These are phyloP conservation scores for Schwanniomyces polymorphus DNA, from an alignment of 805 yeast genomes.

Conservation along the genomic window DNA sequence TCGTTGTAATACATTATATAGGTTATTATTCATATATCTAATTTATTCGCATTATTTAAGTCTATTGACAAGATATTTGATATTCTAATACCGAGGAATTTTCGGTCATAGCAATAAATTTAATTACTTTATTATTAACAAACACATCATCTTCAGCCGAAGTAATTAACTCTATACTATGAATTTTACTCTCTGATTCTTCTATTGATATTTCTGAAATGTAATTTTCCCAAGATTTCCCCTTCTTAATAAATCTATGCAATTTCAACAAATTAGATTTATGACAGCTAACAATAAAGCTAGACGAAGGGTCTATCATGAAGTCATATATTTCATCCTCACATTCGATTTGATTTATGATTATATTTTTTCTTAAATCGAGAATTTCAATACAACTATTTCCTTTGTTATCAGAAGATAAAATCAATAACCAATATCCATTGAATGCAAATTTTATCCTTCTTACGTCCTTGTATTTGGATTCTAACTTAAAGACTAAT, in stretches of 20 bases:
- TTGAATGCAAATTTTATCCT: constrained; percentile 56
- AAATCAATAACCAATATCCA: constrained; percentile 60
- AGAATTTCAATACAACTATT: constrained; percentile 35
- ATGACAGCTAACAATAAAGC: constrained; percentile 23
- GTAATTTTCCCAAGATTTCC: constrained; percentile 32
- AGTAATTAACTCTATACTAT: constrained; percentile 7
- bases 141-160: constrained; percentile 11
- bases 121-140: constrained; percentile 7
- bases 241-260: constrained; percentile 40
- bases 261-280: constrained; percentile 17
- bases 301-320: constrained; percentile 37
- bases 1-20: neutral
- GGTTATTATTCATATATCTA: neutral
- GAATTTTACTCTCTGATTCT: constrained; percentile 3
- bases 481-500: constrained; percentile 19
- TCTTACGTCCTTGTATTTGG: constrained; percentile 21
- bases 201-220: constrained; percentile 1
- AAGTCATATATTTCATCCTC: constrained; percentile 19
- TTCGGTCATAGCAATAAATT: constrained; percentile 10
- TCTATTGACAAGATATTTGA: constrained; percentile 5
- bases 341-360: constrained; percentile 25
- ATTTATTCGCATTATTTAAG: neutral
- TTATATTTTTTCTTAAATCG: constrained; percentile 47
- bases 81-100: constrained; percentile 13
- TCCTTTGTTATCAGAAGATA: constrained; percentile 17